These are phyloP conservation scores for Stipa capillata DNA, from an alignment of 176 grass and related monocot genomes.

Conservation along the genomic window DNA sequence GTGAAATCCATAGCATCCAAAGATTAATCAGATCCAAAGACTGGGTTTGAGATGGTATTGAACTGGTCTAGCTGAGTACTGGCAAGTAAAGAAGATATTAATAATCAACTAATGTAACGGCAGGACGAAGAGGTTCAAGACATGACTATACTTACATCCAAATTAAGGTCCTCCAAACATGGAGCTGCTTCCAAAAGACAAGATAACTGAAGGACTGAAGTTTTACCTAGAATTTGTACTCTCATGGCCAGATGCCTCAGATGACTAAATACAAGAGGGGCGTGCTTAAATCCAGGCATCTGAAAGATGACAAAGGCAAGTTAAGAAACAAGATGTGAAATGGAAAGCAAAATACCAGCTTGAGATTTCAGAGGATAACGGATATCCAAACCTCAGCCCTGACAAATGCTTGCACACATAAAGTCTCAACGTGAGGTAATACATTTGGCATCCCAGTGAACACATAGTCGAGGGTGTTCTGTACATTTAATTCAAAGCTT, in stretches of 20 bases:
- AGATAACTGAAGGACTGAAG: not conserved
- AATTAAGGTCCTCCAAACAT: not conserved
- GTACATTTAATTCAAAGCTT: not conserved
- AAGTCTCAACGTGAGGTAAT: not conserved
- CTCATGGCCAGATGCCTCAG: not conserved
- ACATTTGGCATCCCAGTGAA: not conserved
- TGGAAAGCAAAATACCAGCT: not conserved
- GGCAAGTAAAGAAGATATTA: too few relatives aligned
- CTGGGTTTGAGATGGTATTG: too few relatives aligned
- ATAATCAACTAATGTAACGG: not conserved
- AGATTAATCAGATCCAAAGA: too few relatives aligned
- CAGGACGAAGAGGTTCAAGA: not conserved
- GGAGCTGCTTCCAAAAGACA: slow-evolving; percentile 23
- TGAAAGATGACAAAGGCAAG: not conserved
- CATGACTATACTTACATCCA: slow-evolving; percentile 11
- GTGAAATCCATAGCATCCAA: too few relatives aligned
- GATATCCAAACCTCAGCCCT: not conserved
- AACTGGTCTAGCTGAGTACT: too few relatives aligned
- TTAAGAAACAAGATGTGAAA: not conserved
- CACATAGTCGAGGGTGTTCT: not conserved
- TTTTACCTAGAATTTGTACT: not conserved
- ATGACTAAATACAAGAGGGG: not conserved
- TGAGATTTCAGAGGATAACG: not conserved
- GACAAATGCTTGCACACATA: not conserved
- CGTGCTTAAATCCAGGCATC: slow-evolving; percentile 3